Evolutionary conservation across 306 rosid genomes (phyloP).

Genomic region (Mimosa pudica): DNA sequence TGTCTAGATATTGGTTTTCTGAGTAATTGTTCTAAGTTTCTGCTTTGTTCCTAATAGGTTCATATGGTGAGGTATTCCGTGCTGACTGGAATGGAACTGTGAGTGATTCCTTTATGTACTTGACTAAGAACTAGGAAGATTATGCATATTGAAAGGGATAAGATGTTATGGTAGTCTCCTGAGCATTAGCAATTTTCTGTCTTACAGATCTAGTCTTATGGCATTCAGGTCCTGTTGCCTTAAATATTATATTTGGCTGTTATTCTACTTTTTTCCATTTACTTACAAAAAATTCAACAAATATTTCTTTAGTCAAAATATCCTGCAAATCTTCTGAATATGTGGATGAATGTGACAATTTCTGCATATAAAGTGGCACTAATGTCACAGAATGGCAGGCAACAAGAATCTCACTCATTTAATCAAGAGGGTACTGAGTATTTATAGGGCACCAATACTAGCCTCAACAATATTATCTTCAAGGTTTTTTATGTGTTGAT

Average conservation of each 20-base stretch:
- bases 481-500: background rate
- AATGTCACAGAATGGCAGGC: background rate
- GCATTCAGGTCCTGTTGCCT: background rate
- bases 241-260: slow-evolving; percentile 6
- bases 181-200: slow-evolving; percentile 8
- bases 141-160: slow-evolving; percentile 28
- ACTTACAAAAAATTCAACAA: background rate
- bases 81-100: slow-evolving; percentile 99
- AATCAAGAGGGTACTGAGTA: background rate
- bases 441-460: background rate
- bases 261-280: slow-evolving; percentile 2
- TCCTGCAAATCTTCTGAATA: background rate
- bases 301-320: background rate
- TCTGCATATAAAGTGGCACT: background rate
- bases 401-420: background rate
- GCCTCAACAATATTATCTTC: background rate
- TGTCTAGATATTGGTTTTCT: slow-evolving; percentile 18
- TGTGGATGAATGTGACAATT: background rate
- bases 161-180: slow-evolving; percentile 24
- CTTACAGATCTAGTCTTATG: background rate
- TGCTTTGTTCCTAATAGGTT: slow-evolving; percentile 61
- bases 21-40: slow-evolving; percentile 29
- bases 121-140: slow-evolving; percentile 9
- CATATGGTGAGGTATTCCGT: slow-evolving; percentile 96
- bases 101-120: slow-evolving; percentile 44